Percentiles rank a stretch among this genome's conserved stretches.
phyloP scores from a whole-genome alignment of 2,329 filamentous ascomycete genomes.

The Fusarium scirpi region DNA sequence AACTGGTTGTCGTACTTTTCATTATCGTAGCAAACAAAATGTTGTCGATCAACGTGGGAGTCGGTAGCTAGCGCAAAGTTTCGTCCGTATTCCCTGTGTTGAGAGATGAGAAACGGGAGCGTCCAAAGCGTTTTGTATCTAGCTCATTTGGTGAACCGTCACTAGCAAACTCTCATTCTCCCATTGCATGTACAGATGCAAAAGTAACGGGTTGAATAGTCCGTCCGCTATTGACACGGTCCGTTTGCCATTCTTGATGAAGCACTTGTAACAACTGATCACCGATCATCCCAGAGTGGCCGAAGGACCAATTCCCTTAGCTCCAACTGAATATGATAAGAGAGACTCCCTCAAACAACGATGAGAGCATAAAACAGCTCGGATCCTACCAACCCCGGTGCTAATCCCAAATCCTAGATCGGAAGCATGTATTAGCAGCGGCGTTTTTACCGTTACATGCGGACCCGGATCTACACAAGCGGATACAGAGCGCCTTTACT shows the following conservation, averaged over 20 bases:
- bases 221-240: background rate
- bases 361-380: slow-evolving; percentile 5
- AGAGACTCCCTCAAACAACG: background rate
- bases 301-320: background rate
- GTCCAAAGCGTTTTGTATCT: slow-evolving; percentile 11
- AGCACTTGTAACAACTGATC: background rate
- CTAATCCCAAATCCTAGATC: background rate
- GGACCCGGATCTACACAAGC: slow-evolving; percentile 10
- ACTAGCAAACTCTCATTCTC: slow-evolving; percentile 32
- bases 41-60: slow-evolving; percentile 11
- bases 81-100: slow-evolving; percentile 15
- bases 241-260: background rate
- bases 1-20: slow-evolving; percentile 1
- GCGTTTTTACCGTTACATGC: slow-evolving; percentile 8
- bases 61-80: slow-evolving; percentile 18
- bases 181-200: background rate
- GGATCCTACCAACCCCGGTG: background rate
- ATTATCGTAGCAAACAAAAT: slow-evolving; percentile 6
- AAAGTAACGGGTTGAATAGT: background rate
- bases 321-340: background rate
- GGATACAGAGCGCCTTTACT: slow-evolving; percentile 5
- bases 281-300: background rate
- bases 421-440: background rate
- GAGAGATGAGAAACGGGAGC: slow-evolving; percentile 18
- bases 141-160: slow-evolving; percentile 21